Evolutionary conservation across 2,329 filamentous ascomycete species (phyloP).

Genomic region (Aspergillus carbonarius): DNA sequence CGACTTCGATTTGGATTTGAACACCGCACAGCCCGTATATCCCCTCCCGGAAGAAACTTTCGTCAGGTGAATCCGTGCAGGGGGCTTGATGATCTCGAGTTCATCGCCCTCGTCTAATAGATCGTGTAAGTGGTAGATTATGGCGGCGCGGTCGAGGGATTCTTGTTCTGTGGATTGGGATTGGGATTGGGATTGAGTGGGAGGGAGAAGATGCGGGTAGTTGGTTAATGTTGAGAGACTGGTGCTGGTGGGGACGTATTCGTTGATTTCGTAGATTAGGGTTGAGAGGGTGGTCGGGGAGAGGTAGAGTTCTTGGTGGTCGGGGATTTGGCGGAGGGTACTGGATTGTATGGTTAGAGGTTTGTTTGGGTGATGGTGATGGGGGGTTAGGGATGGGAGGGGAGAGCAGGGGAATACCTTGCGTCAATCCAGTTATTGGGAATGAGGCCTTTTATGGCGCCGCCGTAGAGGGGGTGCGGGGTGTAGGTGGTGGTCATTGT

Average conservation of each 20-base stretch:
- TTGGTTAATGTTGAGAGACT: constrained; percentile 23
- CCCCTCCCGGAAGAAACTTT: constrained; percentile 44
- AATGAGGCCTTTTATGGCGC: constrained; percentile 34
- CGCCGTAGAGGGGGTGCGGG: constrained; percentile 36
- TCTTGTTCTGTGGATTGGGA: neutral
- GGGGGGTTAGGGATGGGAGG: neutral
- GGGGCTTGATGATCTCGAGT: constrained; percentile 56
- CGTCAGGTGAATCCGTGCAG: constrained; percentile 62
- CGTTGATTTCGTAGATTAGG: constrained; percentile 86
- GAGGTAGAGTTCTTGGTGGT: constrained; percentile 88
- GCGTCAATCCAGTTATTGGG: constrained; percentile 38
- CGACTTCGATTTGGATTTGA: constrained; percentile 18
- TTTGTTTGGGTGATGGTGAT: neutral
- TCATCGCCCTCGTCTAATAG: constrained; percentile 47
- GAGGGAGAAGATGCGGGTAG: constrained; percentile 38
- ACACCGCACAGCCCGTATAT: constrained; percentile 17
- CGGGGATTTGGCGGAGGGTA: constrained; percentile 39
- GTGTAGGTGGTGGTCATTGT: constrained; percentile 19
- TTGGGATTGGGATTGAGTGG: constrained; percentile 48
- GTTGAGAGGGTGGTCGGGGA: constrained; percentile 79
- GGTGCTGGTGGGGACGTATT: constrained; percentile 61
- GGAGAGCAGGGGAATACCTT: constrained; percentile 30
- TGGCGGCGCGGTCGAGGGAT: constrained; percentile 54
- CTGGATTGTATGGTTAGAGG: constrained; percentile 22
- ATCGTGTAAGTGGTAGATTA: constrained; percentile 58